A percentile compares a stretch with the other conserved stretches of the same genome.
Conservation (phyloP, 148 eudicot genomes). For the Camellia granthamiana region DNA sequence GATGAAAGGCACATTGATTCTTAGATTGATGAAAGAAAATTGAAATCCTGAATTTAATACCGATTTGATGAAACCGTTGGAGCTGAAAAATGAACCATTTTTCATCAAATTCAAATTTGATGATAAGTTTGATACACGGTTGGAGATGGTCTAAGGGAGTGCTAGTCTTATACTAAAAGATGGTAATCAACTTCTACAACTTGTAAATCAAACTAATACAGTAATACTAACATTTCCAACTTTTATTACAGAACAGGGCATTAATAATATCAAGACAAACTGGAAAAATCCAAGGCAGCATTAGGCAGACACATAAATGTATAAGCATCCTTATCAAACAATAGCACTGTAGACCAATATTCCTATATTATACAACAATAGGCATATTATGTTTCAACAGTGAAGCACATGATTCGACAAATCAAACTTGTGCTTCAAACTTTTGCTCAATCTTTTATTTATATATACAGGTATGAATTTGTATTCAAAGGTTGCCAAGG, state of each 20-base stretch:
- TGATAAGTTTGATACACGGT: too few species aligned
- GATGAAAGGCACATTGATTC: too few species aligned
- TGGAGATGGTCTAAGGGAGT: neutral
- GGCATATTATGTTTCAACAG: neutral
- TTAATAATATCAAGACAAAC: neutral
- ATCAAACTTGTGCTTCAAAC: neutral
- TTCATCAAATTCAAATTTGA: too few species aligned
- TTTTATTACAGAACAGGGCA: neutral
- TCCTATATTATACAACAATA: neutral
- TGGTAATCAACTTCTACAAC: neutral
- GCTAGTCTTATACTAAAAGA: neutral
- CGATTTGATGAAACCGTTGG: too few species aligned
- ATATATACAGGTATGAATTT: too few species aligned
- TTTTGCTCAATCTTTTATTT: neutral
- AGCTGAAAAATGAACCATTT: too few species aligned
- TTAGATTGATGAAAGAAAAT: too few species aligned
- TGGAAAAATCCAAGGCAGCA: constrained; percentile 4
- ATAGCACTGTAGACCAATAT: neutral
- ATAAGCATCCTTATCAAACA: neutral
- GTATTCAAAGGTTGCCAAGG: too few species aligned
- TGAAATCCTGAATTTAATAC: too few species aligned
- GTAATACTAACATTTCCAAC: neutral
- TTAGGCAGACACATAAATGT: neutral
- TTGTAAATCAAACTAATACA: neutral
- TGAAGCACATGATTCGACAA: neutral